Percentiles rank a stretch among this genome's conserved stretches.
phyloP scores from a whole-genome alignment of 345 rosid genomes.

The Eucalyptus guilfoylei region DNA sequence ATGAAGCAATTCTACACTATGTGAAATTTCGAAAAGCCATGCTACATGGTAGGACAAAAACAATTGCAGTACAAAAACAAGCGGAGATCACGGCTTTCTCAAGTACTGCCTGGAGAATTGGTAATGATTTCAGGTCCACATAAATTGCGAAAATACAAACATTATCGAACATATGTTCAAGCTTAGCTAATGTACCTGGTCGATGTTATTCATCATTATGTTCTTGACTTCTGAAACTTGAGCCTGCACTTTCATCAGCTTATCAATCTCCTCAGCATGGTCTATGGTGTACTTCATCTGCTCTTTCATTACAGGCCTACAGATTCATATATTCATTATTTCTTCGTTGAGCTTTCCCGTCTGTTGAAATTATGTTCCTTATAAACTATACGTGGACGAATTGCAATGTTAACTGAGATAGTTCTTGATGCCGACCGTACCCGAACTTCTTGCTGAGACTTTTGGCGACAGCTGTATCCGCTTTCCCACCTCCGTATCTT shows the following conservation, averaged over 20 bases:
- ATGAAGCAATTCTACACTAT: not conserved
- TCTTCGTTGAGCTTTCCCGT: not conserved
- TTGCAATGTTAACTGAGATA: not conserved
- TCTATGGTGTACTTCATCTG: not conserved
- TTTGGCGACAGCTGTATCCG: not conserved
- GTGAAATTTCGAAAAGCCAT: not conserved
- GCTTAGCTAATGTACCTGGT: not conserved
- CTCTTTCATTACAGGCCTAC: slow-evolving; percentile 2
- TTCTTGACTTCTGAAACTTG: not conserved
- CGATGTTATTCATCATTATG: not conserved
- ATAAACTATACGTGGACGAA: not conserved
- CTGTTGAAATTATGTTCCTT: not conserved
- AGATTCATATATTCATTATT: not conserved
- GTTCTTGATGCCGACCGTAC: not conserved
- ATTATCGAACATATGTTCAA: not conserved
- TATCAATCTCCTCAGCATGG: not conserved
- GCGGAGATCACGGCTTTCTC: not conserved
- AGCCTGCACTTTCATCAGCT: not conserved
- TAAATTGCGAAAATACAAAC: not conserved
- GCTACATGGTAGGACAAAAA: not conserved
- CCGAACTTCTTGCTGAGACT: slow-evolving; percentile 1
- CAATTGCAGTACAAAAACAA: not conserved
- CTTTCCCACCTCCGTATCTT: not conserved
- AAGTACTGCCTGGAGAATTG: not conserved
- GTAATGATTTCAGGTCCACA: not conserved